Conservation (phyloP, 2,329 filamentous ascomycete genomes). For the Cordyceps pruinosa region DNA sequence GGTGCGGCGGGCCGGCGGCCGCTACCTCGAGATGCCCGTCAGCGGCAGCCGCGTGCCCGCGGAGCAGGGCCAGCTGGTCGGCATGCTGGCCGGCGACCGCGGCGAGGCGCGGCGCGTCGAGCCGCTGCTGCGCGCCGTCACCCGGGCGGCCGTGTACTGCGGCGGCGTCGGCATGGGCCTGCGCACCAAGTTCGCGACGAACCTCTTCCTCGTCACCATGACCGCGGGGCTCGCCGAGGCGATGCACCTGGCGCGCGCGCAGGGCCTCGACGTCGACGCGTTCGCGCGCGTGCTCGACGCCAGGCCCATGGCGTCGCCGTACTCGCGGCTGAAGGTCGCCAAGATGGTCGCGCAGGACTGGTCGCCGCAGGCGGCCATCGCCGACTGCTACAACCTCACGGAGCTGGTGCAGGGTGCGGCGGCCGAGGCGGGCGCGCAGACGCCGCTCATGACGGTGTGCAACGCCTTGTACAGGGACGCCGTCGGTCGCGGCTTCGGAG, state of each 20-base stretch:
- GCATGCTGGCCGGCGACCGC: slow-evolving; percentile 26
- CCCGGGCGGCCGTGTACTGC: slow-evolving; percentile 26
- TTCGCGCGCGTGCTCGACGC: slow-evolving; percentile 25
- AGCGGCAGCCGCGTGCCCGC: slow-evolving; percentile 28
- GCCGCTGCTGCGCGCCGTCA: slow-evolving; percentile 21
- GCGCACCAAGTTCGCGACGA: slow-evolving; percentile 27
- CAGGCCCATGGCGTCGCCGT: slow-evolving; percentile 25
- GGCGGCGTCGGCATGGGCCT: slow-evolving; percentile 27
- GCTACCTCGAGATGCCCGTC: slow-evolving; percentile 29
- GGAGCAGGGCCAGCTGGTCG: slow-evolving; percentile 26
- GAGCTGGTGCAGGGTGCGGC: slow-evolving; percentile 22
- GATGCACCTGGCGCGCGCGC: slow-evolving; percentile 25
- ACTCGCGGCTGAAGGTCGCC: slow-evolving; percentile 23
- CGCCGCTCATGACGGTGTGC: slow-evolving; percentile 20
- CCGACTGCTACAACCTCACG: slow-evolving; percentile 26
- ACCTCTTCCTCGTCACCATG: slow-evolving; percentile 24
- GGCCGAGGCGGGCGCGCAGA: slow-evolving; percentile 13
- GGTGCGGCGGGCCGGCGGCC: slow-evolving; percentile 20
- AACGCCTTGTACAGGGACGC: slow-evolving; percentile 21
- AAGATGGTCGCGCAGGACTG: slow-evolving; percentile 26
- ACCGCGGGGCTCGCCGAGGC: slow-evolving; percentile 27
- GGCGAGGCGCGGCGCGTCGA: slow-evolving; percentile 19
- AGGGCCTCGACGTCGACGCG: slow-evolving; percentile 24
- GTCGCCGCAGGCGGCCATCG: slow-evolving; percentile 23
- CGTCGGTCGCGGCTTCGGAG: slow-evolving; percentile 16